phyloP scores from a whole-genome alignment of 2,329 filamentous ascomycete genomes.

The Cercospora sp. region DNA sequence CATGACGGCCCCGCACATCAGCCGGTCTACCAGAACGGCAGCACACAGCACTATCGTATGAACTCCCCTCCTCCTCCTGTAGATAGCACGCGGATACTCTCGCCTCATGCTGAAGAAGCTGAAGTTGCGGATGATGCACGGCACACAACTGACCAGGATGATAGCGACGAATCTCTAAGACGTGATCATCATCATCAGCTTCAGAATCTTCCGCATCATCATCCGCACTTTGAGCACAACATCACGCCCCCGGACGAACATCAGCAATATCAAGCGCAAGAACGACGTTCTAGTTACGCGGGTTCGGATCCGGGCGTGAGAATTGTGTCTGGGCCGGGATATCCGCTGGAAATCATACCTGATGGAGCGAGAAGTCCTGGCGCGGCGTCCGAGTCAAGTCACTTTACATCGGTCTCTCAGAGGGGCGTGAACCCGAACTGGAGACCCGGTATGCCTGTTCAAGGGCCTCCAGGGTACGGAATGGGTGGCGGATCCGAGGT shows the following conservation, averaged over 20 bases:
- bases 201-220: conserved; percentile 6
- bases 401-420: conserved; percentile 89
- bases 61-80: conserved; percentile 19
- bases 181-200: neutral
- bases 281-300: conserved; percentile 60
- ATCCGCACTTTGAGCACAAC: conserved; percentile 13
- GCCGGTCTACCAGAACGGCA: conserved; percentile 10
- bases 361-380: conserved; percentile 66
- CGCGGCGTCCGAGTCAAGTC: conserved; percentile 68
- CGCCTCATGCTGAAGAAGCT: conserved; percentile 19
- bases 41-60: conserved; percentile 18
- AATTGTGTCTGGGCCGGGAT: conserved; percentile 26
- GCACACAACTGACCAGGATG: conserved; percentile 22
- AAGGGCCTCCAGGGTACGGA: conserved; percentile 35
- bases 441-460: conserved; percentile 58
- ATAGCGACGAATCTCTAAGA: conserved; percentile 25
- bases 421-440: conserved; percentile 85
- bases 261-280: conserved; percentile 51
- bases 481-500: neutral
- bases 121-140: conserved; percentile 3
- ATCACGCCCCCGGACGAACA: conserved; percentile 23
- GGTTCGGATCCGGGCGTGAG: conserved; percentile 8
- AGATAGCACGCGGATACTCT: conserved; percentile 18
- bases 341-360: conserved; percentile 60
- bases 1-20: conserved; percentile 13